Conservation (phyloP, 768 basidiomycete genomes). For the Bullera alba region DNA sequence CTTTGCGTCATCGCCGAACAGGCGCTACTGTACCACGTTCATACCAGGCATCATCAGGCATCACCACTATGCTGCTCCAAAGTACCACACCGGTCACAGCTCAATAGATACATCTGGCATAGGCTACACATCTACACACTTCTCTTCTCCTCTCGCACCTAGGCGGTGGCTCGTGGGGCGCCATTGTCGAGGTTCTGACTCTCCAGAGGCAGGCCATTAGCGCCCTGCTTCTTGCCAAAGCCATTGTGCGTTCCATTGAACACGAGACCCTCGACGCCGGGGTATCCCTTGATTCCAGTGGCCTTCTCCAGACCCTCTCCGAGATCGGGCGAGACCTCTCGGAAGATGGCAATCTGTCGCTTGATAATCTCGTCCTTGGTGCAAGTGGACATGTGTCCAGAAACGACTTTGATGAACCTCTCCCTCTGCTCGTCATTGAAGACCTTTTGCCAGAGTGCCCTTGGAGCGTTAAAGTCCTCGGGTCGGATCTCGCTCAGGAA, state of each 20-base stretch:
- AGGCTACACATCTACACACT: not conserved
- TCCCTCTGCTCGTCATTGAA: conserved; percentile 42
- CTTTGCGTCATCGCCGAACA: not conserved
- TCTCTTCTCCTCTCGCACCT: not conserved
- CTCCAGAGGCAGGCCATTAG: not conserved
- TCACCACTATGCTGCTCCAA: too few relatives aligned
- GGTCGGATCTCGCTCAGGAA: conserved; percentile 58
- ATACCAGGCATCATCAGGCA: too few relatives aligned
- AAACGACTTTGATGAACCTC: conserved; percentile 47
- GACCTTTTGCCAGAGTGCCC: conserved; percentile 46
- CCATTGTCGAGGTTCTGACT: not conserved
- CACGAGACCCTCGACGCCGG: conserved; percentile 18
- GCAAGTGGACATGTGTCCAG: conserved; percentile 45
- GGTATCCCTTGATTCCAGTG: conserved; percentile 51
- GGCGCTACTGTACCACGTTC: too few relatives aligned
- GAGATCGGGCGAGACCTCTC: conserved; percentile 66
- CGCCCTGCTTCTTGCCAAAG: conserved; percentile 21
- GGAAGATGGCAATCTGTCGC: conserved; percentile 55
- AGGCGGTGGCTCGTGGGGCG: not conserved
- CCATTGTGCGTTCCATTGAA: conserved; percentile 41
- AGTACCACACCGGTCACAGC: too few relatives aligned
- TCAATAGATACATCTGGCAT: not conserved
- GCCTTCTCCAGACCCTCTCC: conserved; percentile 72
- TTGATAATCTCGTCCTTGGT: conserved; percentile 39
- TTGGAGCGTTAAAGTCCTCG: conserved; percentile 57